phyloP scores from a whole-genome alignment of 768 basidiomycete species.

The Leccinum broughii region DNA sequence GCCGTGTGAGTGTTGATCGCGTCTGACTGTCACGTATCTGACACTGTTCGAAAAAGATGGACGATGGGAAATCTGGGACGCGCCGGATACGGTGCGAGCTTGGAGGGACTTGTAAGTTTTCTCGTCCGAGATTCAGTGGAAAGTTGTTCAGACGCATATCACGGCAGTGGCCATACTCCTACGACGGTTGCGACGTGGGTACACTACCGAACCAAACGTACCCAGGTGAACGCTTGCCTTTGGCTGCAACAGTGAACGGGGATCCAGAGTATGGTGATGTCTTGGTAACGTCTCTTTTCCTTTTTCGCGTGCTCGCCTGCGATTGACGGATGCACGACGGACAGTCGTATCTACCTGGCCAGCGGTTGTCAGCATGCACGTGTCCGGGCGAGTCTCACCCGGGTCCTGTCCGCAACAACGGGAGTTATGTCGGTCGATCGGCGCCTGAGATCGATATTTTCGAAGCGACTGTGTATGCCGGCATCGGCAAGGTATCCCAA shows the following conservation, averaged over 20 bases:
- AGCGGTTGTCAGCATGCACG: constrained; percentile 58
- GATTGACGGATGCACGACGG: constrained; percentile 3
- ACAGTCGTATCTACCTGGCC: constrained; percentile 53
- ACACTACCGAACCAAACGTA: constrained; percentile 75
- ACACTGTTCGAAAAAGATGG: constrained; percentile 37
- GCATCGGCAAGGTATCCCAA: constrained; percentile 50
- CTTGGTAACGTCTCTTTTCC: constrained; percentile 18
- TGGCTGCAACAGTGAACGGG: constrained; percentile 41
- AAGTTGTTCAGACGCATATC: constrained; percentile 3
- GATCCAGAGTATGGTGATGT: constrained; percentile 35
- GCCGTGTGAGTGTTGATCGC: constrained; percentile 37
- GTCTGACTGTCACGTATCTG: constrained; percentile 1
- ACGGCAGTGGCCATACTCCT: constrained; percentile 51
- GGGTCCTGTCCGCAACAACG: constrained; percentile 50
- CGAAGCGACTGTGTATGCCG: constrained; percentile 43
- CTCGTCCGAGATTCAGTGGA: constrained; percentile 14
- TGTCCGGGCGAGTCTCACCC: constrained; percentile 59
- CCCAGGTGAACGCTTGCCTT: constrained; percentile 44
- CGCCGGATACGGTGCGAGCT: constrained; percentile 55
- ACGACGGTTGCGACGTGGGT: constrained; percentile 72
- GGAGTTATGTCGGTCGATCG: constrained; percentile 49
- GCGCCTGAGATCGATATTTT: constrained; percentile 65
- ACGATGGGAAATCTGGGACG: constrained; percentile 55
- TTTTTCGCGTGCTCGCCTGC: background rate
- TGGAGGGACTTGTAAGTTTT: constrained; percentile 60